Evolutionary conservation across 805 yeast species (phyloP), one percentile per base, ranked within the genome.

Genomic region (Cyberlindnera japonica): DNA sequence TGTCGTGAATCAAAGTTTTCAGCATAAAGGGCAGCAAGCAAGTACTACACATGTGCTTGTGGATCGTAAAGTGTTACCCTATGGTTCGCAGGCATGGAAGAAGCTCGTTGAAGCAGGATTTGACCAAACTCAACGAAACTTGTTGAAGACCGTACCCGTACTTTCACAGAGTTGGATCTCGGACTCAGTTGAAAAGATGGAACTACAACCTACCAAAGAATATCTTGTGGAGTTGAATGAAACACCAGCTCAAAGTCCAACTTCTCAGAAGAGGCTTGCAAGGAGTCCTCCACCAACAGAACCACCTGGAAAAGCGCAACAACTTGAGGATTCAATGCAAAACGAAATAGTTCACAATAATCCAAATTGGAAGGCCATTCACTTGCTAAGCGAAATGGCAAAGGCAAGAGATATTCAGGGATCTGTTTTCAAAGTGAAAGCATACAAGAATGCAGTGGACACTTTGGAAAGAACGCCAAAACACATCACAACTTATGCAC

Each of bases 371-470:
- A 37, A 33, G 24, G 49, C 57, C 1, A 54, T 56, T 5, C 35
- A 38, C 6, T 8, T 56, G 0, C 36, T 56, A 5, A 35, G 41
- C 6, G 35, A 48, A 30, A 51, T 55, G 56, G 53, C 51, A 2
- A 43, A 50, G 8, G 50, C 54, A 27, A 42, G 51, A 12, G 26
- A 41, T 9, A 22, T 44, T 3, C 45, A 43, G 25, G 68, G 70
- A 3, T 69, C 69, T 17, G 55, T 53, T 19, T 72, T 61, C 50
- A 60, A 67, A 33, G 64, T 61, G 5, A 55, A 57, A 27, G 67
- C 72, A 11, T 77, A 77, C 44, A 55, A 64, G 17, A 61, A 60
- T 15, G 81, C 81, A 0, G 61, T 73, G 20, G 55, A 60, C 3
- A 53, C 70, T 1, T 51, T 69, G 17, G 46, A 64, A 17, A 56